Conservation (phyloP, 148 eudicot genomes). For the Simmondsia chinensis region DNA sequence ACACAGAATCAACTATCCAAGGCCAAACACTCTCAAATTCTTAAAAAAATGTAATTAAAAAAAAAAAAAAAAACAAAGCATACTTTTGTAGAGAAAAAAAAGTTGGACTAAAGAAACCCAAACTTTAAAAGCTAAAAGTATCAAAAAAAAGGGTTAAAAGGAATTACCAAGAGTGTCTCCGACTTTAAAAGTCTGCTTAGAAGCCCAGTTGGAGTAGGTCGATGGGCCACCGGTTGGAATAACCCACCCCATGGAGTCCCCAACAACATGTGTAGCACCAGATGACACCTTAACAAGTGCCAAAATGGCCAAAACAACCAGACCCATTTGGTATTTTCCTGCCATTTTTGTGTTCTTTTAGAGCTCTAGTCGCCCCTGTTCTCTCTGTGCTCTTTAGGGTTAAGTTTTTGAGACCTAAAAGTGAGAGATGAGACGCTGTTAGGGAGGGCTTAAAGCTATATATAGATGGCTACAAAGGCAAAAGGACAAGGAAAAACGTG, state of each 20-base stretch:
- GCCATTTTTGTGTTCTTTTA: too few species aligned
- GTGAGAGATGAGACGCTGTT: background rate
- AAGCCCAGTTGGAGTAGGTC: conserved; percentile 53
- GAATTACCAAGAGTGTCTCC: conserved; percentile 60
- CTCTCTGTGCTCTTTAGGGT: background rate
- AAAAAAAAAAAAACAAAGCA: too few species aligned
- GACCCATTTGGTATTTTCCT: conserved; percentile 4
- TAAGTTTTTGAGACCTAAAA: background rate
- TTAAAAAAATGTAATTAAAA: too few species aligned
- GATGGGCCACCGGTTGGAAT: conserved; percentile 13
- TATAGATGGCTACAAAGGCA: background rate
- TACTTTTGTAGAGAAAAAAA: too few species aligned
- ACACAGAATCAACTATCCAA: too few species aligned
- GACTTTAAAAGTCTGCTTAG: conserved; percentile 23
- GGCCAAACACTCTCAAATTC: too few species aligned
- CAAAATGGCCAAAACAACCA: conserved; percentile 4
- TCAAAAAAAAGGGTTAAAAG: background rate
- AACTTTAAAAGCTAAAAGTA: background rate
- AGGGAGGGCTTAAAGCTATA: background rate
- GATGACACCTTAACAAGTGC: conserved; percentile 7
- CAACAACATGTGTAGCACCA: conserved; percentile 15
- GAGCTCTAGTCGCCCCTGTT: too few species aligned
- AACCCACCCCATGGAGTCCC: conserved; percentile 28
- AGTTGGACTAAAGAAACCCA: background rate
- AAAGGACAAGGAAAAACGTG: conserved; percentile 8